Evolutionary conservation across 139 green algal genomes (phyloP), one percentile per base, ranked within the genome.

Genomic region (Desmodesmus armatus): DNA sequence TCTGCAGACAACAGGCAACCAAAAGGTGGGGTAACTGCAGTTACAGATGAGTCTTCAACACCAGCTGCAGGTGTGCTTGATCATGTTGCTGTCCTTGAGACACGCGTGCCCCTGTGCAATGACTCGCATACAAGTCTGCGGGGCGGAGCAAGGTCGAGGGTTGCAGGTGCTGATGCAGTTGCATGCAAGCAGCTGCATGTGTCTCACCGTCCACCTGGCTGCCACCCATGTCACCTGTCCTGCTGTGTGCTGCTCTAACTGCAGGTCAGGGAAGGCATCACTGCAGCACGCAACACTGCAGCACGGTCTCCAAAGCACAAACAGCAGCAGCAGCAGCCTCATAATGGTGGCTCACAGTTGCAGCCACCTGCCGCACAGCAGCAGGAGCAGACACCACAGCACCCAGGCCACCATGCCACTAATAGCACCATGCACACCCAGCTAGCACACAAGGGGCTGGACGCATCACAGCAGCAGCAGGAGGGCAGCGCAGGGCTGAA

Each of bases 1-100:
- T 79, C 66, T 93, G 43, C 87, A 91, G 40, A 80, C 69, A 43
- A 95, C 91, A 17, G 87, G 85, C 49, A 92, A 92, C 78, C 51
- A 93, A 7, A 78, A 93, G 88, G 88, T 91, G 33, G 37, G 86
- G 15, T 19, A 6, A 27, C 41, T 35, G 43, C 6, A 11, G 60
- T 70, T 70, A 15, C 53, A 19, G 53, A n/a, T 19, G 53, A 19
- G 17, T 63, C 19, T 63, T 17, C 53, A 63, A 19, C 53, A 19
- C 53, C 17, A n/a, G 53, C 53, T 19, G 17, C 19, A 19, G 53
- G 17, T 19, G 19, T n/a, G n/a, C n/a, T n/a, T n/a, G n/a, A n/a
- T n/a, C n/a, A n/a, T n/a, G n/a, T n/a, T n/a, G n/a, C n/a, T n/a
- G n/a, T n/a, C n/a, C n/a, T n/a, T n/a, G n/a, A n/a, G n/a, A n/a